Conservation (phyloP, 495 filamentous ascomycete species). For the Letharia lupina region DNA sequence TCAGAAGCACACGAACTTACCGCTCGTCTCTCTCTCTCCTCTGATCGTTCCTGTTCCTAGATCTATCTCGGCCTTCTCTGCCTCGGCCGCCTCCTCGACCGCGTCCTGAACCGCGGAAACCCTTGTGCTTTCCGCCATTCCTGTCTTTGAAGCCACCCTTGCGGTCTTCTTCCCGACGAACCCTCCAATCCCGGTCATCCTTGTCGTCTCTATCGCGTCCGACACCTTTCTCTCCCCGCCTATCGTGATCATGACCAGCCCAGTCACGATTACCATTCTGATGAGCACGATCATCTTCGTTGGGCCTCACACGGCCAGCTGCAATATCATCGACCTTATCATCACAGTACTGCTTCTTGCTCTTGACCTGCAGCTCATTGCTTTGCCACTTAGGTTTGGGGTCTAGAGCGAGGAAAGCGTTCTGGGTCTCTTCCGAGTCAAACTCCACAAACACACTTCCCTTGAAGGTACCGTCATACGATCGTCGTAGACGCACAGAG, state of each 20-base stretch:
- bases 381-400: slow-evolving; percentile 78
- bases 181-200: slow-evolving; percentile 59
- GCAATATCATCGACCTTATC: slow-evolving; percentile 69
- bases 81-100: slow-evolving; percentile 35
- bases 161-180: slow-evolving; percentile 56
- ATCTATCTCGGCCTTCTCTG: slow-evolving; percentile 28
- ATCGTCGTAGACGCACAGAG: slow-evolving; percentile 79
- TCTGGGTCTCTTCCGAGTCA: slow-evolving; percentile 57
- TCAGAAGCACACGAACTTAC: slow-evolving; percentile 27
- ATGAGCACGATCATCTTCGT: slow-evolving; percentile 29
- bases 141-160: slow-evolving; percentile 49
- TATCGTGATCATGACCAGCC: slow-evolving; percentile 14
- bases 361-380: slow-evolving; percentile 62
- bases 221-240: slow-evolving; percentile 6
- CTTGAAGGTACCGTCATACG: slow-evolving; percentile 66
- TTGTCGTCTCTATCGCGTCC: slow-evolving; percentile 5
- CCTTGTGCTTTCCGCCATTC: slow-evolving; percentile 31
- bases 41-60: slow-evolving; percentile 19
- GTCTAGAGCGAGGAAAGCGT: slow-evolving; percentile 68
- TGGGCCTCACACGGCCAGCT: slow-evolving; percentile 57
- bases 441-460: slow-evolving; percentile 95
- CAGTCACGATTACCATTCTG: slow-evolving; percentile 26
- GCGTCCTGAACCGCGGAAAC: slow-evolving; percentile 26
- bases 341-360: slow-evolving; percentile 79
- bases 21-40: slow-evolving; percentile 38